These are phyloP conservation scores for Zygosaccharomyces gambellarensis DNA, from an alignment of 805 yeast species.

Conservation along the genomic window DNA sequence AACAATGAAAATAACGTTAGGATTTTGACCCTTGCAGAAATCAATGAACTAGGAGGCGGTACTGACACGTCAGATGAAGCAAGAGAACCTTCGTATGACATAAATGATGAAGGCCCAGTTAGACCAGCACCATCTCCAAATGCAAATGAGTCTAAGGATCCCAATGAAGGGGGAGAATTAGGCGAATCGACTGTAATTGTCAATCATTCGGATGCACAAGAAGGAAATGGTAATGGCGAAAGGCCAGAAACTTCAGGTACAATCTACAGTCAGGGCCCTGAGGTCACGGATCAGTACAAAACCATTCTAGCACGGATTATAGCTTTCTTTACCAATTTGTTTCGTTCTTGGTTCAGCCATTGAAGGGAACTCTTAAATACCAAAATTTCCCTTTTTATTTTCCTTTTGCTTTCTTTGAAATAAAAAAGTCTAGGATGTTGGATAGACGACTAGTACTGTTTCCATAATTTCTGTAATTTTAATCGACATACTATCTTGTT, in stretches of 20 bases:
- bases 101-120: slow-evolving; percentile 18
- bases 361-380: neutral
- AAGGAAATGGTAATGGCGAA: slow-evolving; percentile 8
- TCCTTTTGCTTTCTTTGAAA: neutral
- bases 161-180: neutral
- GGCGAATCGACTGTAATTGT: slow-evolving; percentile 12
- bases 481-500: neutral
- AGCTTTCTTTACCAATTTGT: slow-evolving; percentile 18
- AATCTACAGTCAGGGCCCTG: slow-evolving; percentile 9
- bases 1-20: slow-evolving; percentile 39
- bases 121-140: slow-evolving; percentile 20
- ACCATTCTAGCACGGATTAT: slow-evolving; percentile 19
- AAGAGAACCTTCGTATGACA: neutral
- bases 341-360: slow-evolving; percentile 19
- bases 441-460: neutral
- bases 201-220: slow-evolving; percentile 19
- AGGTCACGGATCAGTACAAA: slow-evolving; percentile 17
- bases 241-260: slow-evolving; percentile 14
- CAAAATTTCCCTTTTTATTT: neutral
- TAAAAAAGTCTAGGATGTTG: neutral
- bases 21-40: slow-evolving; percentile 5
- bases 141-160: slow-evolving; percentile 1
- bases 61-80: slow-evolving; percentile 10
- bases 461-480: neutral
- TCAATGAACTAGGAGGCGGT: slow-evolving; percentile 2